Conservation (phyloP, 2,329 filamentous ascomycete species). For the Scortechinia acanthostroma region DNA sequence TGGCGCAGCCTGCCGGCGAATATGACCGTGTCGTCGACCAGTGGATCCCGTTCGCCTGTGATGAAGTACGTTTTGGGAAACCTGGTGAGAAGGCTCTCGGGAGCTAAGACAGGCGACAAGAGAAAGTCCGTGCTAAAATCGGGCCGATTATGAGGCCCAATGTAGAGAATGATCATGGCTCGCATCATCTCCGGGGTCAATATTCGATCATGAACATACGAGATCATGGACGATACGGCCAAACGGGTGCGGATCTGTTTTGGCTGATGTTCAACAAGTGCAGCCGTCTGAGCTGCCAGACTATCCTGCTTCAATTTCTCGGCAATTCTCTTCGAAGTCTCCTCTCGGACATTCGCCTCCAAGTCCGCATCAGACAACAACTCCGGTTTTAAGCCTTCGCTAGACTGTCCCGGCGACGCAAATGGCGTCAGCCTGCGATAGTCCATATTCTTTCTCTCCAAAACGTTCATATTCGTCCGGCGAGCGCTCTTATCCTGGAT, state of each 20-base stretch:
- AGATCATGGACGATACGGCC: conserved; percentile 93
- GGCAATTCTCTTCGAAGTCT: conserved; percentile 7
- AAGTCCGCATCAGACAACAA: conserved; percentile 73
- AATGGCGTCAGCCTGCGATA: conserved; percentile 80
- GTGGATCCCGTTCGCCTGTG: conserved; percentile 86
- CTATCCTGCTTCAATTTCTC: conserved; percentile 42
- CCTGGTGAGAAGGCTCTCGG: conserved; percentile 72
- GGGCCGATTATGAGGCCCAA: conserved; percentile 85
- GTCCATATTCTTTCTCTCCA: conserved; percentile 80
- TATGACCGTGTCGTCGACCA: conserved; percentile 95
- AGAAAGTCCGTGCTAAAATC: conserved; percentile 89
- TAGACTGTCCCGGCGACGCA: too few species aligned
- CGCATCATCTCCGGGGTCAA: conserved; percentile 97
- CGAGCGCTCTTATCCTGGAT: conserved; percentile 77
- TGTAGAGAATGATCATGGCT: conserved; percentile 96
- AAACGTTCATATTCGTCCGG: conserved; percentile 70
- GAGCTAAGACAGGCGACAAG: conserved; percentile 81
- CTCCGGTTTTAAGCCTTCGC: too few species aligned
- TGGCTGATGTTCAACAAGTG: conserved; percentile 36
- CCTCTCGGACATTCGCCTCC: conserved; percentile 18
- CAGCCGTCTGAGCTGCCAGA: conserved; percentile 19
- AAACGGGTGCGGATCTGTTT: conserved; percentile 72
- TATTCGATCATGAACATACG: conserved; percentile 93
- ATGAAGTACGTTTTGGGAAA: conserved; percentile 94
- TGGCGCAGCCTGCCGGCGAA: conserved; percentile 84